phyloP scores from a whole-genome alignment of 495 filamentous ascomycete species.

The Xanthoparmelia taractica region DNA sequence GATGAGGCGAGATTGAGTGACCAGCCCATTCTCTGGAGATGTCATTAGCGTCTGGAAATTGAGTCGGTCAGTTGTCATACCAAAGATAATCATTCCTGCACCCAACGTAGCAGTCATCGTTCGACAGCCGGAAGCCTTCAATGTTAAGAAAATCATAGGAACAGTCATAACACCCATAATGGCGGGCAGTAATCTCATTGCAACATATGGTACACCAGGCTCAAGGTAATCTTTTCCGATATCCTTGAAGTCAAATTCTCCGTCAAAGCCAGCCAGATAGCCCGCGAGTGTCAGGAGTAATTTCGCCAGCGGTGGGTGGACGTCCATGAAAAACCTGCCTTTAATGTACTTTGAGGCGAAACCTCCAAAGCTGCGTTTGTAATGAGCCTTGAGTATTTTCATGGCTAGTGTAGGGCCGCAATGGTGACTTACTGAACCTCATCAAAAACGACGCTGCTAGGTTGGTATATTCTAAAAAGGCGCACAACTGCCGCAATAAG shows the following conservation, averaged over 20 bases:
- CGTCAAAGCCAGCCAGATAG: slow-evolving; percentile 91
- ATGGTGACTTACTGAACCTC: slow-evolving; percentile 80
- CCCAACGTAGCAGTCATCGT: slow-evolving; percentile 76
- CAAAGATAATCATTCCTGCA: slow-evolving; percentile 80
- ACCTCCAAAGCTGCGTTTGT: slow-evolving; percentile 70
- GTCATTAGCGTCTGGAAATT: slow-evolving; percentile 6
- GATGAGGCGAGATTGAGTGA: slow-evolving; percentile 91
- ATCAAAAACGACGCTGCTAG: slow-evolving; percentile 93
- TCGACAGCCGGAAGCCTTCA: slow-evolving; percentile 85
- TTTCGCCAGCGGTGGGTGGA: slow-evolving; percentile 96
- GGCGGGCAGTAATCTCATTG: slow-evolving; percentile 91
- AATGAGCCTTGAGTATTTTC: slow-evolving; percentile 16
- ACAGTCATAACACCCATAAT: slow-evolving; percentile 78
- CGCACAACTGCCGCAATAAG: slow-evolving; percentile 71
- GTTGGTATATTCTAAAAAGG: slow-evolving; percentile 92
- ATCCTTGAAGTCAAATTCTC: slow-evolving; percentile 97
- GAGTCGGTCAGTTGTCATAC: slow-evolving; percentile 41
- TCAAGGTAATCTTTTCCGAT: slow-evolving; percentile 98
- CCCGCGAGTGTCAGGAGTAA: slow-evolving; percentile 90
- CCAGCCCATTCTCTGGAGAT: slow-evolving; percentile 75
- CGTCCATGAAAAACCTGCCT: slow-evolving; percentile 98
- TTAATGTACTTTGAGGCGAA: slow-evolving; percentile 99
- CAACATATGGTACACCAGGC: slow-evolving; percentile 90
- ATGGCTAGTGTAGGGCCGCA: neutral
- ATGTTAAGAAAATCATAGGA: slow-evolving; percentile 85